phyloP scores from a whole-genome alignment of 2,329 filamentous ascomycete genomes.

The Fusarium albidum region DNA sequence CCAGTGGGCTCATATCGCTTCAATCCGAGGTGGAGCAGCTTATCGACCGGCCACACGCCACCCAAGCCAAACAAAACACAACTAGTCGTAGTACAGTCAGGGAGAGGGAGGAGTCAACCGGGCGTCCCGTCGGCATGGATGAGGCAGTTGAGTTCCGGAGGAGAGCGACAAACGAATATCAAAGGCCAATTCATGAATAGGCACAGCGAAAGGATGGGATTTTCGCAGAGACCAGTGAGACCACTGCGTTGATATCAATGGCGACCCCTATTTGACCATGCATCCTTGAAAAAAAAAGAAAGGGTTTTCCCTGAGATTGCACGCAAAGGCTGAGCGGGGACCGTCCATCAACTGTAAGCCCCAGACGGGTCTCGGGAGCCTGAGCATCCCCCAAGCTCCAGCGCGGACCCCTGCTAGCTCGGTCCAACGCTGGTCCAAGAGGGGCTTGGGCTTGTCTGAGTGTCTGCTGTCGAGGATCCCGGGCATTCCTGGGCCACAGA shows the following conservation, averaged over 20 bases:
- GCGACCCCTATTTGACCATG: conserved; percentile 25
- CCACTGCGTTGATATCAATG: conserved; percentile 12
- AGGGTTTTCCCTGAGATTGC: conserved; percentile 29
- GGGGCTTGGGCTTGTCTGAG: conserved; percentile 20
- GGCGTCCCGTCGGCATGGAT: neutral
- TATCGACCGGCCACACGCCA: conserved; percentile 28
- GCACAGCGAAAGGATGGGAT: conserved; percentile 27
- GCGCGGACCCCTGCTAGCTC: conserved; percentile 24
- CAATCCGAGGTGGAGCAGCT: conserved; percentile 22
- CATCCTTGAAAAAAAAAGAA: conserved; percentile 8
- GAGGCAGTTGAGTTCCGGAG: conserved; percentile 2
- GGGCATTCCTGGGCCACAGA: conserved; percentile 24
- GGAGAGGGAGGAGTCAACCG: conserved; percentile 3
- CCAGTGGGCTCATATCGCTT: conserved; percentile 27
- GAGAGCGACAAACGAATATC: conserved; percentile 10
- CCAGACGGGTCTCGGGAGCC: conserved; percentile 16
- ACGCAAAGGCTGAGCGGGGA: conserved; percentile 6
- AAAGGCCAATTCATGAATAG: too few species aligned
- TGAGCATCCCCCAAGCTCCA: conserved; percentile 28
- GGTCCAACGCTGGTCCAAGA: conserved; percentile 9
- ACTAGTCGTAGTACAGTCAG: conserved; percentile 19
- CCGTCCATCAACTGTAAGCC: conserved; percentile 6
- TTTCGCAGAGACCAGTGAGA: conserved; percentile 19
- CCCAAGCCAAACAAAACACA: conserved; percentile 21
- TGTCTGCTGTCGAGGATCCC: too few species aligned